Percentiles rank a stretch among this genome's conserved stretches.
phyloP scores from a whole-genome alignment of 805 yeast species.

The Starmerella cellae region DNA sequence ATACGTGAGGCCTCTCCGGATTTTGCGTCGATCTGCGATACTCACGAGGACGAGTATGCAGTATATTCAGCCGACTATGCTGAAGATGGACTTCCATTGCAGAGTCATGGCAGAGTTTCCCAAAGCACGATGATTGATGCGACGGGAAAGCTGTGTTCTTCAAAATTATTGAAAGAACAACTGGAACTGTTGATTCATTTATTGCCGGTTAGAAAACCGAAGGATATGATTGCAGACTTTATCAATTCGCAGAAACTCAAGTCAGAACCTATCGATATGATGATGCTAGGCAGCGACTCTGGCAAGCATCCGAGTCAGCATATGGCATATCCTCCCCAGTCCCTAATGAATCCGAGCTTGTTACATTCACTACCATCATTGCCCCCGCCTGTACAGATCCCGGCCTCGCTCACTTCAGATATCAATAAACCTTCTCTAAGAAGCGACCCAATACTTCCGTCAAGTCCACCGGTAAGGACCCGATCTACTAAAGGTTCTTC shows the following conservation, averaged over 20 bases:
- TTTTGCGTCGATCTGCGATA: constrained; percentile 22
- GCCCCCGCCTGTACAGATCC: constrained; percentile 8
- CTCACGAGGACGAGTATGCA: constrained; percentile 27
- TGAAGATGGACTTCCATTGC: constrained; percentile 29
- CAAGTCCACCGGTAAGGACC: constrained; percentile 17
- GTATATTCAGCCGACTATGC: constrained; percentile 31
- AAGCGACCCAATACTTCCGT: constrained; percentile 6
- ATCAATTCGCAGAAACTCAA: background rate
- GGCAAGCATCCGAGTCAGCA: background rate
- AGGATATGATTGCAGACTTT: constrained; percentile 8
- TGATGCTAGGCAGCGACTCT: background rate
- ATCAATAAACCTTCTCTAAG: background rate
- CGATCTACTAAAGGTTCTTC: constrained; percentile 3
- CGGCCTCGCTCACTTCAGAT: constrained; percentile 1
- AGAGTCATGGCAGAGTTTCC: constrained; percentile 30
- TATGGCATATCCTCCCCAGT: constrained; percentile 2
- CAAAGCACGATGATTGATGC: constrained; percentile 5
- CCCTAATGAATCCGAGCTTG: constrained; percentile 1
- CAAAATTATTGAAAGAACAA: constrained; percentile 8
- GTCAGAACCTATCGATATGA: background rate
- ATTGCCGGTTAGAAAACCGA: constrained; percentile 13
- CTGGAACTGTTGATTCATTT: constrained; percentile 15
- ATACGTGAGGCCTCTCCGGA: constrained; percentile 29
- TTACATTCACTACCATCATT: constrained; percentile 2
- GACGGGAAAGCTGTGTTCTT: constrained; percentile 10